Evolutionary conservation across 2,329 filamentous ascomycete species (phyloP), one percentile per base, ranked within the genome.

Genomic region (Aspergillus sp.): DNA sequence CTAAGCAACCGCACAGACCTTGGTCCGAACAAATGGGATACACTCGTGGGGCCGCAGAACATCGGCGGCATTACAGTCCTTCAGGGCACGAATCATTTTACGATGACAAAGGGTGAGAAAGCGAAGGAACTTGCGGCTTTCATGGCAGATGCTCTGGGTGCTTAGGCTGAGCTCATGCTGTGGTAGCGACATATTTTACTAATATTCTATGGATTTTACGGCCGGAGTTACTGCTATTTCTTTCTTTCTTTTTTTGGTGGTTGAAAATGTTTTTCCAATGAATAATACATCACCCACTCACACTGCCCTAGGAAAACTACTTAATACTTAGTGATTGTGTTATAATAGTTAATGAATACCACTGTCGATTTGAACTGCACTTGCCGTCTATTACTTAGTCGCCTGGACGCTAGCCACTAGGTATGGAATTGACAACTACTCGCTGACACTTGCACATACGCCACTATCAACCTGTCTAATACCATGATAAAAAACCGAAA

Each of bases 1-100:
- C 66, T 80, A 47, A 77, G 80, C 57, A 76, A 79, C 61, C 72
- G 79, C 41, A 77, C 70, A 12, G 77, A 82, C 49, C 76, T 81
- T 54, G 77, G 78, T 2, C 72, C 76, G 2, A 79, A 79, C 60
- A 76, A 77, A 22, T 82, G 79, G 79, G 75, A 79, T 56, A 72
- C 71, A 6, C 68, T 82, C 27, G 71, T 82, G 30, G 73, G 73
- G 4, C 58, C 67, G 3, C 66, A 74, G 47, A 73, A 77, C 51
- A 63, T 74, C 1, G 69, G 69, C 8, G 62, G 66, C 0, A 73
- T 74, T 39, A 70, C 69, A 3, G 55, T 71, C 13, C 68, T 74
- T 57, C 62, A 72, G 40, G 69, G 61, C 22, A 71, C 70, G 27
- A 73, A 75, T 30, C 72, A 75, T 58, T 75, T 74, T 58, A 72